Evolutionary conservation across 306 rosid species (phyloP), one percentile per base, ranked within the genome.

Genomic region (Lathyrus oleraceus): DNA sequence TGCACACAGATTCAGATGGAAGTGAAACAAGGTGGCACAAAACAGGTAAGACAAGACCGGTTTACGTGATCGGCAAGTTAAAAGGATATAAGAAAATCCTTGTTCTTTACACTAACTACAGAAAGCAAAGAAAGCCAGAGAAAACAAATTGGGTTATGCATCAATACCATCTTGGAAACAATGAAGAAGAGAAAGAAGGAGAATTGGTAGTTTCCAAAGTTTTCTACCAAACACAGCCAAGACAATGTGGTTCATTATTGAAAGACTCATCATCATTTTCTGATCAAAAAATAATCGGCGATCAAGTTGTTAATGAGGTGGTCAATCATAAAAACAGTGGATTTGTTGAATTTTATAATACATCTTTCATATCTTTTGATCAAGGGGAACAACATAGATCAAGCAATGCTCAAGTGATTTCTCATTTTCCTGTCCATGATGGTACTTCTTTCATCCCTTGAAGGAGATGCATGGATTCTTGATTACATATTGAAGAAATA

Each of bases 101-200:
- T 8, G 96, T 89, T n/a, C 92, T 89, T 3, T 89, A 89, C 86
- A 85, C 90, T 3, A 89, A 89, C 76, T 89, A 89, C 76, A 90
- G 85, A 72, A 89, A 83, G 78, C 92, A 89, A 68, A 83, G 81
- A 35, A 89, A 89, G 81, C 92, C 96, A 0, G 96, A 89, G 87
- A 89, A 89, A 71, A 89, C 96, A 42, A 89, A 86, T 10, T 89
- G 96, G 96, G 91, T 89, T 3, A 86, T 86, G 94, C 94, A 88
- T 51, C 94, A 88, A 52, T 88, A 88, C 72, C 94, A 88, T 75
- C 85, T 85, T 40, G 96, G 96, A 4, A 83, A 65, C 17, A 86
- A 82, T 58, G 96, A 89, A 75, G 96, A 89, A 42, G 96, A 89
- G 77, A 89, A 85, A 68, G 96, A 89, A 72, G 96, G 96, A 11